phyloP scores from a whole-genome alignment of 1,139 yeast species.

The Hansenula anomala region DNA sequence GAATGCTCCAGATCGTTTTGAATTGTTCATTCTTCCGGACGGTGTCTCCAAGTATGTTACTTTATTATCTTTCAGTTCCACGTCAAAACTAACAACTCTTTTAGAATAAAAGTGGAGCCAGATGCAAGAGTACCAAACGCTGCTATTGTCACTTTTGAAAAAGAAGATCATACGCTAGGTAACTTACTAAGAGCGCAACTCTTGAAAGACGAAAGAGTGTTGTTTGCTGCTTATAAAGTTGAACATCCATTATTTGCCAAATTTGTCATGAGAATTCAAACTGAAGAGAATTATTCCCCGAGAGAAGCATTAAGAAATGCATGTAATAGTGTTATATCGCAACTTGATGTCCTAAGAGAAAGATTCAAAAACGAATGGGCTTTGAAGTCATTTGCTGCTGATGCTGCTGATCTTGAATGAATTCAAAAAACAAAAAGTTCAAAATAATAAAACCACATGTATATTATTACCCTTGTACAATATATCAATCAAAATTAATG shows the following conservation, averaged over 20 bases:
- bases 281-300: slow-evolving; percentile 92
- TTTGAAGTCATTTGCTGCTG: slow-evolving; percentile 70
- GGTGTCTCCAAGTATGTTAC: slow-evolving; percentile 75
- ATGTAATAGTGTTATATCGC: slow-evolving; percentile 75
- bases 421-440: not conserved
- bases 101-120: slow-evolving; percentile 75
- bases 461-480: too few species aligned
- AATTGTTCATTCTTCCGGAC: slow-evolving; percentile 92
- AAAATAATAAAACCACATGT: not conserved
- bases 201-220: slow-evolving; percentile 76
- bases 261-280: slow-evolving; percentile 88
- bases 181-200: slow-evolving; percentile 84
- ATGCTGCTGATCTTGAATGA: slow-evolving; percentile 29
- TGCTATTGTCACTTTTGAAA: slow-evolving; percentile 84
- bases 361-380: slow-evolving; percentile 93
- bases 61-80: too few species aligned
- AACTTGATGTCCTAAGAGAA: slow-evolving; percentile 66
- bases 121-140: slow-evolving; percentile 96
- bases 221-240: slow-evolving; percentile 95
- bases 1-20: slow-evolving; percentile 99
- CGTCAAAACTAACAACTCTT: not conserved
- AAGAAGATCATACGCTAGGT: slow-evolving; percentile 97
- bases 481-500: too few species aligned
- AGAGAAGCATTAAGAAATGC: slow-evolving; percentile 88
- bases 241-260: slow-evolving; percentile 97